Evolutionary conservation across 306 rosid genomes (phyloP).

Genomic region (Glycyrrhiza uralensis): DNA sequence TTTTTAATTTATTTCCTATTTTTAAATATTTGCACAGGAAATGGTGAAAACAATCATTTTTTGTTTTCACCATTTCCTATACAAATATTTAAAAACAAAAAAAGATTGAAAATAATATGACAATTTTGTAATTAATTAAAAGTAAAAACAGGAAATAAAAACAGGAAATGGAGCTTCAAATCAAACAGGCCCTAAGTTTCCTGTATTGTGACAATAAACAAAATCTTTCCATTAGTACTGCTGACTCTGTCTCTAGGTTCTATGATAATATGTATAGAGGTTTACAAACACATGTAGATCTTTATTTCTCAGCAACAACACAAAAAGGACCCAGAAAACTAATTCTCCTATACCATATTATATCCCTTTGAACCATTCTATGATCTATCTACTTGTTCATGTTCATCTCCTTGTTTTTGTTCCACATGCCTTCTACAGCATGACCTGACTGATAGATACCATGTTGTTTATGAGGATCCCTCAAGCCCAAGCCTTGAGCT

Average conservation of each 20-base stretch:
- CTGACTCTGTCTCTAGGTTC: constrained; percentile 19
- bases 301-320: constrained; percentile 28
- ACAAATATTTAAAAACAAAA: too few relatives aligned
- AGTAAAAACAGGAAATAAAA: too few relatives aligned
- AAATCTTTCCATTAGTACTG: background rate
- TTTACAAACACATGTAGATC: constrained; percentile 28
- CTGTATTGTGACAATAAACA: constrained; percentile 25
- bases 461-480: constrained; percentile 38
- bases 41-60: too few relatives aligned
- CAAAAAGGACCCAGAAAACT: constrained; percentile 29
- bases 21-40: too few relatives aligned
- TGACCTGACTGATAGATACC: constrained; percentile 4
- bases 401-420: constrained; percentile 24
- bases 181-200: too few relatives aligned
- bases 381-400: constrained; percentile 30
- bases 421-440: constrained; percentile 6
- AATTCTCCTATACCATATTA: constrained; percentile 35
- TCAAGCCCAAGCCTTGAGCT: constrained; percentile 65
- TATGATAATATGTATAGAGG: constrained; percentile 13
- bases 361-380: constrained; percentile 34
- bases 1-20: too few relatives aligned
- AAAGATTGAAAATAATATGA: too few relatives aligned
- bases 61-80: too few relatives aligned
- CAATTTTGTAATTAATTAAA: too few relatives aligned
- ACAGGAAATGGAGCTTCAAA: too few relatives aligned